Evolutionary conservation across 1,139 yeast species (phyloP).

Genomic region (Geotrichum reessii): DNA sequence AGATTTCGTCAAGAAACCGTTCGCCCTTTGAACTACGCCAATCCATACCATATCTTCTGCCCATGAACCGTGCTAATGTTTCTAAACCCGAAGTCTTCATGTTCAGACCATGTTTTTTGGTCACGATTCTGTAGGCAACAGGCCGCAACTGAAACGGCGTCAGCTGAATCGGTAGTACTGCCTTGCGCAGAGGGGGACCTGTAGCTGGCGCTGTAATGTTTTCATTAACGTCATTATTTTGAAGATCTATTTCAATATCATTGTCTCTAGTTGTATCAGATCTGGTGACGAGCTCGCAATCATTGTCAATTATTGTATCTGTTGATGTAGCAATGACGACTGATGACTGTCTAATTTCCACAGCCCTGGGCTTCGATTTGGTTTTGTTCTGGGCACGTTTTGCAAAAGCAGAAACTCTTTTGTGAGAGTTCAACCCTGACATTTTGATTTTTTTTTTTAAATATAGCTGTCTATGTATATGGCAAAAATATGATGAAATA

Average conservation of each 20-base stretch:
- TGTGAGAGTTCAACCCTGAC: conserved; percentile 4
- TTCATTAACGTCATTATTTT: background rate
- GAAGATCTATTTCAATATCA: background rate
- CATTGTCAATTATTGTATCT: background rate
- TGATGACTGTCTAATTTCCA: background rate
- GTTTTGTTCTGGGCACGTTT: conserved; percentile 10
- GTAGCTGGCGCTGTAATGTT: background rate
- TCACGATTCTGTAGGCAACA: conserved; percentile 77
- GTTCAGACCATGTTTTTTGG: conserved; percentile 89
- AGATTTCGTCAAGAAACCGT: conserved; percentile 69
- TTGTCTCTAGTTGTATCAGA: background rate
- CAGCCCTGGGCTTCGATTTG: background rate
- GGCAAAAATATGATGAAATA: background rate
- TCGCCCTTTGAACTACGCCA: conserved; percentile 75
- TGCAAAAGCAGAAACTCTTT: conserved; percentile 14
- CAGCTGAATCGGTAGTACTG: conserved; percentile 62
- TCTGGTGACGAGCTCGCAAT: background rate
- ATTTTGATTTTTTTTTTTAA: background rate
- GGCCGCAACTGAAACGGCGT: conserved; percentile 84
- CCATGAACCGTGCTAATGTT: conserved; percentile 64
- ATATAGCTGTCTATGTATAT: background rate
- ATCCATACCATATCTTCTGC: conserved; percentile 71
- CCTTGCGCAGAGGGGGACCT: conserved; percentile 16
- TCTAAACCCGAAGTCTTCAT: conserved; percentile 79
- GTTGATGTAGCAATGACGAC: background rate